Evolutionary conservation across 75 land plant genomes (phyloP), one percentile per base, ranked within the genome.

Genomic region (Pinus tabuliformis): DNA sequence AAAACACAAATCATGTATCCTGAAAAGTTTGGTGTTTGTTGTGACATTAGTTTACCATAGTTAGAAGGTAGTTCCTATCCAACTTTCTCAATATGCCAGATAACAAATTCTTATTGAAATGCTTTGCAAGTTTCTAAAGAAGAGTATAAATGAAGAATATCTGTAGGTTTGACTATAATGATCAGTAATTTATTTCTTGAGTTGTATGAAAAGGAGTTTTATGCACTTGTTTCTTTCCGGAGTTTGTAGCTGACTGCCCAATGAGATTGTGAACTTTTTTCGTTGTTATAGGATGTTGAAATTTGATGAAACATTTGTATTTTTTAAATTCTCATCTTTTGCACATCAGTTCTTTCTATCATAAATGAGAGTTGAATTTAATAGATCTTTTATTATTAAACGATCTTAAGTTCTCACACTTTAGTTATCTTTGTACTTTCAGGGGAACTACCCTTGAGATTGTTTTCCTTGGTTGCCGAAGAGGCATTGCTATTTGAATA

Each of bases 381-480:
- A 16, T 24, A 15, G 18, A 54, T 8, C 54, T 73, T 73, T 20
- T 56, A 33, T 15, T 24, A 3, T 21, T 33, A 15, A 1, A 37
- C 5, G 6, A 59, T 15, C 57, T 77, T 80, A 96, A 97, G 99
- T 70, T 94, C 98, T 58, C 99, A 97, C 75, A 95, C 98, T 56
- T 22, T 97, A 39, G 92, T 97, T 11, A 97, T 93, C 87, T 87
- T 88, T 80, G 86, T 90, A 14, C 76, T 97, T 77, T 75, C 85
- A 76, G 84, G 79, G 73, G 95, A 94, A 77, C 74, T 87, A 61
- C 81, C 90, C n/a, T 74, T 84, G 49, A 91, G 84, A 54, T 52
- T 90, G 68, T 94, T 97, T 66, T 94, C 93, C 61, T 42, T 94
- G 80, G 93, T 97, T 36, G 99, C 95, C 74, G 98, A 97, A 79